Base-by-base conservation (phyloP, 805 yeast genomes). In the Citeromyces matritensis region DNA sequence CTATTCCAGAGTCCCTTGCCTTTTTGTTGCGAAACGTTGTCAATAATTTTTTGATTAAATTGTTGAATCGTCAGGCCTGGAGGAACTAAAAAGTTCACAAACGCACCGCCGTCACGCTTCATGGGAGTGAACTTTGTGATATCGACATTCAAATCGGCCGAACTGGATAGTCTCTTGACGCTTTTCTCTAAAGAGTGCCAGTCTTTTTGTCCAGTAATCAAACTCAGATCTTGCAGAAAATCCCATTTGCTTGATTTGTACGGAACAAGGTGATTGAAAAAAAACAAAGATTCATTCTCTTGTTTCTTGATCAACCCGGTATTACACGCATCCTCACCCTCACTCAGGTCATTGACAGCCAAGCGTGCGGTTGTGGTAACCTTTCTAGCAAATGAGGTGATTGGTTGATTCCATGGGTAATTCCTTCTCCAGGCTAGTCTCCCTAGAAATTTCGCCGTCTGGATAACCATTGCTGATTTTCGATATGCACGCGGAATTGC, bases 51-150 rank as follows among this genome's bases (percentile, higher is more conserved):
- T 3, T 61, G 45, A 35, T 75, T 73, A 30, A 78, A 62, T 14
- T 69, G 74, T 26, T 67, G 63, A 4, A 65, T 54, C 4, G 65
- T 54, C 33, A 51, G 51, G 3, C 53, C 62, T 5, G 58, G 61
- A 0, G 86, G 82, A 19, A 81, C 69, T 21, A 58, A 51, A 42
- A 78, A 78, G 40, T 77, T 78, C 24, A 83, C 91, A 62, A 88
- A 86, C 2, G 84, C 95, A 29, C 97, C 97, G 32, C 96, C 95
- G 46, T 91, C 98, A 37, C 94, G 62, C 35, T 60, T 62, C 34
- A 86, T 66, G 0, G 91, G 79, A 23, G 76, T 69, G 21, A 83
- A 63, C 2, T 74, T 73, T 5, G 67, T 60, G 30, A 83, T 57
- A 19, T 62, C 53, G 15, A 74, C 42, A 3, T 37, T 35, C 9